Evolutionary conservation across 2,329 filamentous ascomycete genomes (phyloP).

Genomic region (Sclerotinia nivalis): DNA sequence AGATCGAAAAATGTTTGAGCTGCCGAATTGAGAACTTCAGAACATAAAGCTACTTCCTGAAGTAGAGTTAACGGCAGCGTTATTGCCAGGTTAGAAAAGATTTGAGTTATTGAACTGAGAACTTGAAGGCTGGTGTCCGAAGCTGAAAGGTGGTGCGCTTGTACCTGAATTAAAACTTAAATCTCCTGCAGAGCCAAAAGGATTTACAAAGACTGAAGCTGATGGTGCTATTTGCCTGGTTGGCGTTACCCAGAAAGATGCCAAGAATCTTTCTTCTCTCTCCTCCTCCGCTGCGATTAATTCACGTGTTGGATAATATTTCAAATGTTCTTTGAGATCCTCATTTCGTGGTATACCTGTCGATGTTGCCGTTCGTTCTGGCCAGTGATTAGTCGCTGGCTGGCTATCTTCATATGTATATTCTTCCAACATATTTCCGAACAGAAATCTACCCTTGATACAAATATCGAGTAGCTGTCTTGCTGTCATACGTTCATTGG

Average conservation of each 20-base stretch:
- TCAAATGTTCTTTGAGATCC: not conserved
- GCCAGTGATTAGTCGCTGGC: constrained; percentile 1
- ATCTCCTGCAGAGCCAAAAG: not conserved
- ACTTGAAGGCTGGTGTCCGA: not conserved
- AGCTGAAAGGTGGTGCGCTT: not conserved
- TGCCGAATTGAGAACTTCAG: not conserved
- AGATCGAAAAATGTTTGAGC: not conserved
- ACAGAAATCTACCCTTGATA: not conserved
- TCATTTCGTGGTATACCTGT: not conserved
- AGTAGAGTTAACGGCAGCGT: too few species aligned
- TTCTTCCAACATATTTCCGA: not conserved
- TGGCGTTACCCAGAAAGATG: not conserved
- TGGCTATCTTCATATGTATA: not conserved
- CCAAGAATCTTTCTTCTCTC: not conserved
- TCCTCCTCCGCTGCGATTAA: not conserved
- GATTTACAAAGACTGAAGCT: not conserved
- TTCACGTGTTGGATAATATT: not conserved
- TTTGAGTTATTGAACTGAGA: not conserved
- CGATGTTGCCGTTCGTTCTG: not conserved
- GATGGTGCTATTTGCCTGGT: not conserved
- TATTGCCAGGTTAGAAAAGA: not conserved
- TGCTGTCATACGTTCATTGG: not conserved
- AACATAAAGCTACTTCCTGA: not conserved
- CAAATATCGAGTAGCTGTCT: not conserved
- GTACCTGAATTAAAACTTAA: not conserved